Conservation (phyloP, 805 yeast species). For the Candida tallmaniae region DNA sequence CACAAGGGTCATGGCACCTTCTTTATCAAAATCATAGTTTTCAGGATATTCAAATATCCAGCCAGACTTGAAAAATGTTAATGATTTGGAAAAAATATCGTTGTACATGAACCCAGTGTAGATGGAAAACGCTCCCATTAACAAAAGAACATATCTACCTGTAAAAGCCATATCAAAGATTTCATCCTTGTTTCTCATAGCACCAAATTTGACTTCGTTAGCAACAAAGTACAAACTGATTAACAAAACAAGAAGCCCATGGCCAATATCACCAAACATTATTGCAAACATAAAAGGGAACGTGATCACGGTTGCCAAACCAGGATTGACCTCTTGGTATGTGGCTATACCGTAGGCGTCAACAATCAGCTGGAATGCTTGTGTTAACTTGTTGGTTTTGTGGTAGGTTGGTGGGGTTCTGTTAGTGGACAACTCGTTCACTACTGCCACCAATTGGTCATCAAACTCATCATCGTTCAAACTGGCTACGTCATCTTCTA, state of each 20-base stretch:
- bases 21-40: constrained; percentile 32
- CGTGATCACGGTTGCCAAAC: constrained; percentile 67
- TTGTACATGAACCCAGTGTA: constrained; percentile 72
- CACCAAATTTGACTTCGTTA: constrained; percentile 49
- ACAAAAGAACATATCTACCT: constrained; percentile 63
- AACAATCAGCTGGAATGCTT: constrained; percentile 63
- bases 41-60: constrained; percentile 63
- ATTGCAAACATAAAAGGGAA: constrained; percentile 82
- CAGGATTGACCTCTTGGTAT: constrained; percentile 72
- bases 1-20: constrained; percentile 33
- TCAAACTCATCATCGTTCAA: constrained; percentile 13
- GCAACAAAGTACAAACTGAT: constrained; percentile 52
- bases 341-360: constrained; percentile 80
- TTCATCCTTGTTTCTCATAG: constrained; percentile 60
- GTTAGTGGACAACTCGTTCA: constrained; percentile 60
- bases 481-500: constrained; percentile 14
- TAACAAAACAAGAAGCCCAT: constrained; percentile 59
- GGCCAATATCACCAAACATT: constrained; percentile 82
- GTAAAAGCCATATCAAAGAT: constrained; percentile 73
- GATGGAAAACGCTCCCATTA: constrained; percentile 72
- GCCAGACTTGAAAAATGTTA: constrained; percentile 64
- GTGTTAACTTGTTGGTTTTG: constrained; percentile 63
- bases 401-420: constrained; percentile 71
- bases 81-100: constrained; percentile 65
- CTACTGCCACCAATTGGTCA: constrained; percentile 33